Conservation (phyloP, 805 yeast species). For the Suhomyces prunicola region DNA sequence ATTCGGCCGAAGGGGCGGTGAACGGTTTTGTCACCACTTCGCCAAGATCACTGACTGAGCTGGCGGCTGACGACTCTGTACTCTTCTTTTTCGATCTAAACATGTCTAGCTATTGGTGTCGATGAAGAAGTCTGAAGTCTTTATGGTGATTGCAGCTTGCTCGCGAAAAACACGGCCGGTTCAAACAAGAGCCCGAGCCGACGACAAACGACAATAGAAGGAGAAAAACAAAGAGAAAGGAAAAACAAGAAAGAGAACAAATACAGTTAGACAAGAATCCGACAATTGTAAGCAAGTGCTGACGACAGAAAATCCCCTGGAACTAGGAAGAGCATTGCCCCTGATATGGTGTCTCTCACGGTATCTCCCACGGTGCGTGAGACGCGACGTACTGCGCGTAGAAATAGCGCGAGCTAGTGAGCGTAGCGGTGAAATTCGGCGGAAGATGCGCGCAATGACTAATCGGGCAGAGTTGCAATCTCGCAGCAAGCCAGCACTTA, state of each 20-base stretch:
- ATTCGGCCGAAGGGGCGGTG: conserved; percentile 46
- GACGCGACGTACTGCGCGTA: background rate
- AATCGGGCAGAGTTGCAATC: background rate
- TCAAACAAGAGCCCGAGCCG: background rate
- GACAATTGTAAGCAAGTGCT: background rate
- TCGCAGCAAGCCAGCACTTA: background rate
- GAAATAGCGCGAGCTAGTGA: too few species aligned
- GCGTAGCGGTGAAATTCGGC: background rate
- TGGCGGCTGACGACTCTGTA: conserved; percentile 2
- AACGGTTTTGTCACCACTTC: conserved; percentile 47
- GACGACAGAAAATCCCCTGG: background rate
- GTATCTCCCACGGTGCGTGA: background rate
- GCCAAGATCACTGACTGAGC: conserved; percentile 4
- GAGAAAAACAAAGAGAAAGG: background rate
- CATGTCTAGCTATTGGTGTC: background rate
- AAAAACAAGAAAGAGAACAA: too few species aligned
- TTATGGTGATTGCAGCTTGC: background rate
- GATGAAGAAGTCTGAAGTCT: background rate
- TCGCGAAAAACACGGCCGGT: background rate
- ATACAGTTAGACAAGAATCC: too few species aligned
- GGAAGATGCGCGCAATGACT: too few species aligned
- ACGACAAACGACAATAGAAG: background rate
- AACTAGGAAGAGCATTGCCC: background rate
- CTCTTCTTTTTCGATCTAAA: conserved; percentile 2
- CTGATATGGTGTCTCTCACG: background rate